Conservation (phyloP, 345 rosid species). For the Viola odorata region DNA sequence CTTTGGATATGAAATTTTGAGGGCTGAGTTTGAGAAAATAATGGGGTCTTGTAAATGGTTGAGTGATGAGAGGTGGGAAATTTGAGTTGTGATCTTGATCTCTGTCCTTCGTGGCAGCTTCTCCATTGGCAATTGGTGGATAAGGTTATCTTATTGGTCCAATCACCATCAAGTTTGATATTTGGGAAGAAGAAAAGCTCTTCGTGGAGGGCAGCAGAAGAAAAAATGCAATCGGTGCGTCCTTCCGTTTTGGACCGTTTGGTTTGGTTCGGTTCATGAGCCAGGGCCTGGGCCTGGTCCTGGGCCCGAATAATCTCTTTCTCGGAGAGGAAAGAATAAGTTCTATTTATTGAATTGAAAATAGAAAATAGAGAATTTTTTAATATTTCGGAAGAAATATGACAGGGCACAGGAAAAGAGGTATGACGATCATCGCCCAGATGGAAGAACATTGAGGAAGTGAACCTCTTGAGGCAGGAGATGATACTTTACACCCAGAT, state of each 20-base stretch:
- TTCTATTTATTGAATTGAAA: too few relatives aligned
- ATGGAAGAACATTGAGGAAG: slow-evolving; percentile 19
- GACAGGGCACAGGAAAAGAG: background rate
- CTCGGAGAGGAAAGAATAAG: too few relatives aligned
- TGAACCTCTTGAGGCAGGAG: slow-evolving; percentile 62
- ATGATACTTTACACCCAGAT: slow-evolving; percentile 44
- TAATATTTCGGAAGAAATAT: too few relatives aligned
- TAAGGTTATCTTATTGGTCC: slow-evolving; percentile 57
- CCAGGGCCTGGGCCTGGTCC: too few relatives aligned
- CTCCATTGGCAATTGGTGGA: slow-evolving; percentile 37
- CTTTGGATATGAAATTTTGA: background rate
- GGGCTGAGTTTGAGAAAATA: slow-evolving; percentile 6
- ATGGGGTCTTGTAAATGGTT: slow-evolving; percentile 18
- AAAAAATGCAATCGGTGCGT: background rate
- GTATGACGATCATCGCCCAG: slow-evolving; percentile 1
- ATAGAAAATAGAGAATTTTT: too few relatives aligned
- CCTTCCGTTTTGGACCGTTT: background rate
- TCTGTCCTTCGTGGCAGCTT: slow-evolving; percentile 53
- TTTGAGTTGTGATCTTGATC: slow-evolving; percentile 22
- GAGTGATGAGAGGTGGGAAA: slow-evolving; percentile 32
- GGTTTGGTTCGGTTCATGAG: background rate
- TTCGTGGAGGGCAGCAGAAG: background rate
- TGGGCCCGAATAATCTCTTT: too few relatives aligned
- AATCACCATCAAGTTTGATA: slow-evolving; percentile 29
- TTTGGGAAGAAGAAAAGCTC: slow-evolving; percentile 3